Evolutionary conservation across 768 basidiomycete genomes (phyloP).

Genomic region (Boletus reticulatus): DNA sequence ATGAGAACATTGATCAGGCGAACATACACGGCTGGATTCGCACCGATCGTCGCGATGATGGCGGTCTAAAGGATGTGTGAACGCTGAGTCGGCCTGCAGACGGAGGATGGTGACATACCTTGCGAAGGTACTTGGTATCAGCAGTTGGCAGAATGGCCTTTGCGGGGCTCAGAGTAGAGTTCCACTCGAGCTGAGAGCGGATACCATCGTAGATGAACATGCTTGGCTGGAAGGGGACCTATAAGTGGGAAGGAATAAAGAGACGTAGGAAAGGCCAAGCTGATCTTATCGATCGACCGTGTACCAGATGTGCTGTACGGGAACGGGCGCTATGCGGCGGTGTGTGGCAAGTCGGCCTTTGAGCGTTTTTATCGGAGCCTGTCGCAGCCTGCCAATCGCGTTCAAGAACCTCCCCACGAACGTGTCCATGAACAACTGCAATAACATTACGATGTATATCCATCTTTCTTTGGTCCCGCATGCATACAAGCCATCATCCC

Average conservation of each 20-base stretch:
- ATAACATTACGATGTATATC: slow-evolving; percentile 27
- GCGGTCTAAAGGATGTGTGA: slow-evolving; percentile 61
- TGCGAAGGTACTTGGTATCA: slow-evolving; percentile 84
- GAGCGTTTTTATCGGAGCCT: slow-evolving; percentile 14
- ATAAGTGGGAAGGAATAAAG: neutral
- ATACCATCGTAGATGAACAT: slow-evolving; percentile 62
- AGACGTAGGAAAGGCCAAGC: slow-evolving; percentile 7
- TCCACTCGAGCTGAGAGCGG: slow-evolving; percentile 91
- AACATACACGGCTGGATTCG: slow-evolving; percentile 16
- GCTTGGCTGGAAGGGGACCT: slow-evolving; percentile 10
- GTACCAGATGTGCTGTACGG: slow-evolving; percentile 9
- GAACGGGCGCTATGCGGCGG: slow-evolving; percentile 7
- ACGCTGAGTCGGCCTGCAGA: neutral
- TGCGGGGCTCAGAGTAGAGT: slow-evolving; percentile 73
- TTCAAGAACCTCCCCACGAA: slow-evolving; percentile 18
- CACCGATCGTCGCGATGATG: slow-evolving; percentile 98
- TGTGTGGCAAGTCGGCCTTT: neutral
- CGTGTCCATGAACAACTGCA: slow-evolving; percentile 19
- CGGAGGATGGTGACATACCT: slow-evolving; percentile 50
- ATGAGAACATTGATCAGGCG: slow-evolving; percentile 3
- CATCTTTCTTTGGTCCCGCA: slow-evolving; percentile 9
- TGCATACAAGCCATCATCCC: slow-evolving; percentile 6
- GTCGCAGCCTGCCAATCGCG: slow-evolving; percentile 9
- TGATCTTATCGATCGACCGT: slow-evolving; percentile 17
- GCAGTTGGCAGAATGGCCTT: slow-evolving; percentile 70